Evolutionary conservation across 1,284 basidiomycete species (phyloP), one percentile per base, ranked within the genome.

Genomic region (Marasmius fiardii): DNA sequence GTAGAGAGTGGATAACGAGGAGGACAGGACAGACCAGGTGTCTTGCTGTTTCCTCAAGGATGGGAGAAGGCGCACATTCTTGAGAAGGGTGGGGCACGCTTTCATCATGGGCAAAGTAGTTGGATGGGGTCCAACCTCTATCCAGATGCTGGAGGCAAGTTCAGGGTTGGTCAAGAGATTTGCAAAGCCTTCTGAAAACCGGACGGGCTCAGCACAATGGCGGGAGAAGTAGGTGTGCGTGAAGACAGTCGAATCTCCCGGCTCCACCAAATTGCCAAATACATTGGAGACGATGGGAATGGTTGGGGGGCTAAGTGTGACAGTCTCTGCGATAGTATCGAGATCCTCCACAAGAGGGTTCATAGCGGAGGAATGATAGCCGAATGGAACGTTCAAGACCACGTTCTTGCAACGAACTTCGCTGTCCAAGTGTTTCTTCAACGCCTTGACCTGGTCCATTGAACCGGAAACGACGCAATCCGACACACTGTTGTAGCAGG

Each of bases 71-170:
- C 76, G 28, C 0, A 67, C 57, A 18, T 65, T 63, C 28, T 65
- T 60, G 4, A 71, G 63, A 14, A 78, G 55, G 23, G 63, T 56
- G n/a, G 72, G 60, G 50, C 73, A 75, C 10, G 71, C 63, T 64
- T 73, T 76, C 5, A 90, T 63, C 76, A 86, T 80, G 0, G 83
- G 77, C 2, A 86, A 67, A 18, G 77, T 77, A 3, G 76, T 76
- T 0, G 80, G 69, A 60, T 86, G 83, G 10, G 86, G 83, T 4
- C 87, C 83, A 39, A 88, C 73, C 64, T 90, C 87, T 6, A 90
- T 73, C 80, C 82, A 88, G 0, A 72, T 72, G n/a, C 77, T 64
- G 6, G 64, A 58, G 24, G 63, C 51, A 33, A 71, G 61, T 18
- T 66, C 69, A 4, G 68, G 37, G 12, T 57, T 59, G 3, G 67